Base-by-base conservation (phyloP, 192 early-diverging fungal species). In the Mortierella antarctica region DNA sequence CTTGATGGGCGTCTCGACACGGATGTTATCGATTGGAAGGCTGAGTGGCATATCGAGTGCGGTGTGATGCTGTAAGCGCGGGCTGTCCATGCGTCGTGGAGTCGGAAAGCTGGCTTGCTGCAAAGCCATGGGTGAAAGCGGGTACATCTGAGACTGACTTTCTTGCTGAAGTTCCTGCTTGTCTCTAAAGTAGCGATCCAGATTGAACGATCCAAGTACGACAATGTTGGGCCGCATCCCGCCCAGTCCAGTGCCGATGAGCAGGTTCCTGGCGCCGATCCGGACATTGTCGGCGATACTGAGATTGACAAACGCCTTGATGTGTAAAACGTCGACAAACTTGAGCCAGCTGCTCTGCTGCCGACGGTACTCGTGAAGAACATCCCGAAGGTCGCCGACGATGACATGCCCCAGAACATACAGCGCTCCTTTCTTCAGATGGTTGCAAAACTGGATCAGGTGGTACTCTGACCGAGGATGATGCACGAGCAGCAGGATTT, bases 201-300 rank as follows among this genome's bases (percentile, higher is more conserved):
- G 72, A 53, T 89, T 86, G 50, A 85, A 84, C 5, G 88, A 86
- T 0, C 90, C 90, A 80, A 92, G 74, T 11, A 92, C 87, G 51
- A 90, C 89, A 59, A 92, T 88, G 42, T 92, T 92, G 40, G 90
- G 90, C 4, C 90, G 77, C 90, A 92, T 90, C 10, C 89, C 91
- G 50, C 91, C 91, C 7, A 92, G 81, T 15, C 91, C 91, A 10
- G 89, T 85, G 54, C 87, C 88, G 54, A 92, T 83, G n/a, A 89
- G 65, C 56, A 92, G 67, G 46, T 84, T 87, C 21, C 88, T 84
- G 12, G 84, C 88, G 31, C 91, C 91, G 6, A 82, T 75, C 13
- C 84, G 70, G 53, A 88, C 86, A 17, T 57, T 69, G 8, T 74
- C 72, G 14, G 87, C 86, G 12, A 90, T 80, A n/a, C 82, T 80